Conservation (phyloP, 306 rosid genomes). For the Phaseolus lunatus region DNA sequence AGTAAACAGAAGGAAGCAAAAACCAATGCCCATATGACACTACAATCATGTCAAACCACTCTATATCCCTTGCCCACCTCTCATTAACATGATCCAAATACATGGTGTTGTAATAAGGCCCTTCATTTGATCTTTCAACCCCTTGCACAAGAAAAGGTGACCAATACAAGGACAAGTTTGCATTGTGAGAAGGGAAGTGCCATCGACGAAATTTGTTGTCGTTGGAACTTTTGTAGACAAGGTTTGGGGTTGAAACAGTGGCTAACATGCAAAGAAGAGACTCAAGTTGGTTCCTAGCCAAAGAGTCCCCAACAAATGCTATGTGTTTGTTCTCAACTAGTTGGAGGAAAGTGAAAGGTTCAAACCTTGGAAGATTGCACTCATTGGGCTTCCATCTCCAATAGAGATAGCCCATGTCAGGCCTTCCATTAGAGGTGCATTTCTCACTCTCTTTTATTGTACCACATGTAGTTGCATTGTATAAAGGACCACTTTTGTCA, state of each 20-base stretch:
- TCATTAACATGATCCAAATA: constrained; percentile 65
- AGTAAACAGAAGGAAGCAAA: constrained; percentile 73
- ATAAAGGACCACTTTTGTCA: constrained; percentile 60
- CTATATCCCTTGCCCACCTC: constrained; percentile 70
- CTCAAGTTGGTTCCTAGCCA: constrained; percentile 84
- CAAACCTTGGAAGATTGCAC: constrained; percentile 70
- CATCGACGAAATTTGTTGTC: constrained; percentile 72
- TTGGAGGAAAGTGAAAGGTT: constrained; percentile 61
- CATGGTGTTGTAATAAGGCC: constrained; percentile 58
- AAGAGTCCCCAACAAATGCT: constrained; percentile 82
- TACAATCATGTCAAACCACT: constrained; percentile 55
- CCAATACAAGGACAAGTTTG: constrained; percentile 69
- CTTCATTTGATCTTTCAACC: constrained; percentile 57
- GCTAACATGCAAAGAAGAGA: constrained; percentile 78
- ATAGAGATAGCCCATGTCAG: constrained; percentile 61
- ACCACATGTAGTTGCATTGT: constrained; percentile 70
- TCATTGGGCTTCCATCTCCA: constrained; percentile 77
- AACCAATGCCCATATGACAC: constrained; percentile 84
- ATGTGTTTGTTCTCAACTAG: constrained; percentile 59
- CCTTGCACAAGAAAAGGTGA: constrained; percentile 83
- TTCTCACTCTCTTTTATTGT: constrained; percentile 72
- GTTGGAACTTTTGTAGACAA: constrained; percentile 51
- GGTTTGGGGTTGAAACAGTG: constrained; percentile 58
- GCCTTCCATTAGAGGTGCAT: constrained; percentile 67
- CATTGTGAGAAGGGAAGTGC: constrained; percentile 66